Conservation (phyloP, 169 alveolate genomes). For the Ichthyophthirius multifiliis region DNA sequence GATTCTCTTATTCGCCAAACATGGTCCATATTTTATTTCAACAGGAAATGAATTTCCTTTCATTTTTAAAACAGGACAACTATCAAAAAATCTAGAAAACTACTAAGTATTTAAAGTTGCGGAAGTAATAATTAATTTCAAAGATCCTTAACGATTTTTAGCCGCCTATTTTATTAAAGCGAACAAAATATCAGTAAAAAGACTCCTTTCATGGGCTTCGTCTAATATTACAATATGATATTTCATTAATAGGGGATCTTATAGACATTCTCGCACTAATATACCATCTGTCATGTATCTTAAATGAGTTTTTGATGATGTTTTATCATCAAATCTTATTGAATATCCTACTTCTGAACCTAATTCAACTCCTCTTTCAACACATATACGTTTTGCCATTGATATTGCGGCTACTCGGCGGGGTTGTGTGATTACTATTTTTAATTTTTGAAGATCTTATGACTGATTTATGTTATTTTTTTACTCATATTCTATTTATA, state of each 20-base stretch:
- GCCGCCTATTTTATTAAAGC: constrained; percentile 78
- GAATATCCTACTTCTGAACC: constrained; percentile 75
- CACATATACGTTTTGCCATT: constrained; percentile 84
- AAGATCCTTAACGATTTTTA: constrained; percentile 58
- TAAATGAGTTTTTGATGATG: constrained; percentile 58
- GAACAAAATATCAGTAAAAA: constrained; percentile 81
- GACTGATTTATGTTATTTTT: constrained; percentile 14
- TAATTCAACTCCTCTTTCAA: constrained; percentile 68
- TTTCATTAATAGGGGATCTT: constrained; percentile 58
- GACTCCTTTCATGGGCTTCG: constrained; percentile 88
- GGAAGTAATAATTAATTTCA: constrained; percentile 77
- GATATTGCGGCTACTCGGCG: constrained; percentile 87
- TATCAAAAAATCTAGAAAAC: constrained; percentile 67
- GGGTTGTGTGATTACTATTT: constrained; percentile 80
- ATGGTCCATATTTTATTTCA: constrained; percentile 61
- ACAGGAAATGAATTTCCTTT: constrained; percentile 82
- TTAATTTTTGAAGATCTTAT: constrained; percentile 47
- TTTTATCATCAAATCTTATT: constrained; percentile 81
- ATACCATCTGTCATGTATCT: constrained; percentile 87
- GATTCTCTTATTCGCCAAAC: constrained; percentile 67
- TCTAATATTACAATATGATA: constrained; percentile 79
- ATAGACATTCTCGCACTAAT: constrained; percentile 76
- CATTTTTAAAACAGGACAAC: constrained; percentile 67
- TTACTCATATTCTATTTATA: constrained; percentile 29
- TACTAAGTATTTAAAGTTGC: constrained; percentile 80